Evolutionary conservation across 23 red algal genomes (phyloP).

Genomic region (Agarophyton chilense): DNA sequence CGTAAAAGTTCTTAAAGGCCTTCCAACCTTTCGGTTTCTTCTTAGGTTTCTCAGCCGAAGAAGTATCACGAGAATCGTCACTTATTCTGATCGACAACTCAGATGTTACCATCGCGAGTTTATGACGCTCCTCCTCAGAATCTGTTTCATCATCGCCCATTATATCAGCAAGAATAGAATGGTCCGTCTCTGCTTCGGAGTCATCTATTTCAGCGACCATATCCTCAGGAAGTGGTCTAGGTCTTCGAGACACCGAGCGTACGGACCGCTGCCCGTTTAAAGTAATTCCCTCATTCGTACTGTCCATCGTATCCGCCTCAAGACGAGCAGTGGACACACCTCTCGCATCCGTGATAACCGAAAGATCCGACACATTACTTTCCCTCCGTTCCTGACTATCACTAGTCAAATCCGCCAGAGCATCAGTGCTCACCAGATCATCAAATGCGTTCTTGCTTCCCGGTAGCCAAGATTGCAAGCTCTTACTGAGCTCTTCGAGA

Average conservation of each 20-base stretch:
- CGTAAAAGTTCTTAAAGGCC: constrained; percentile 70
- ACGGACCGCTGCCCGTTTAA: constrained; percentile 42
- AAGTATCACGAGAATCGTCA: constrained; percentile 49
- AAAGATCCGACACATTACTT: constrained; percentile 14
- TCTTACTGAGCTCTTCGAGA: constrained; percentile 47
- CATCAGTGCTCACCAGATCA: not conserved
- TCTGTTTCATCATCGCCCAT: constrained; percentile 36
- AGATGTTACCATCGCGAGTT: constrained; percentile 5
- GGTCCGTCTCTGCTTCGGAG: constrained; percentile 65
- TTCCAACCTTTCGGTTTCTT: constrained; percentile 71
- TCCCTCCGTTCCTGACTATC: not conserved
- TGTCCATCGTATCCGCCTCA: not conserved
- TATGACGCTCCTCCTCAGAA: constrained; percentile 11
- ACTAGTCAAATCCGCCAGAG: not conserved
- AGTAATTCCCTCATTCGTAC: constrained; percentile 31
- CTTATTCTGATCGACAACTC: constrained; percentile 45
- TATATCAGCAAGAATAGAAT: constrained; percentile 22
- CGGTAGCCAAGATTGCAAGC: constrained; percentile 23
- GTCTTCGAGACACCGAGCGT: constrained; percentile 49
- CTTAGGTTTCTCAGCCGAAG: constrained; percentile 46
- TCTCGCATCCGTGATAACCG: not conserved
- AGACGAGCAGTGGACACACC: constrained; percentile 13
- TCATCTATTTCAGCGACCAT: constrained; percentile 74
- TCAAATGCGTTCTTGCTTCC: not conserved
- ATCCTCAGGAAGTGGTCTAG: constrained; percentile 71